A percentile compares a stretch with the other conserved stretches of the same genome.
These are phyloP conservation scores for Gastrolobium villosum DNA, from an alignment of 306 rosid species.

Conservation along the genomic window DNA sequence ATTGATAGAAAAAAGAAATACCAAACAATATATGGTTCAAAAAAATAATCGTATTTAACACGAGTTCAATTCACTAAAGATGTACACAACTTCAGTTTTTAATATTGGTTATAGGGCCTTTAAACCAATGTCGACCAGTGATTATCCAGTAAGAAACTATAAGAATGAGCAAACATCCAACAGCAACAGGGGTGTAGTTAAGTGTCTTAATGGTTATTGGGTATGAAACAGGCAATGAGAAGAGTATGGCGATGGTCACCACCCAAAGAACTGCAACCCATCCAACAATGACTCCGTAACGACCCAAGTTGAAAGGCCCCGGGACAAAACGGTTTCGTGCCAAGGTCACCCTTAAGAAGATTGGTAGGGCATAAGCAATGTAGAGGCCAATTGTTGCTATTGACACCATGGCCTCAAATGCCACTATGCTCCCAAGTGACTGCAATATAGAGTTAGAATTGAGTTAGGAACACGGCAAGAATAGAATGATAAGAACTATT, in stretches of 20 bases:
- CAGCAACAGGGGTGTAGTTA: slow-evolving; percentile 95
- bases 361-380: slow-evolving; percentile 93
- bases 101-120: slow-evolving; percentile 82
- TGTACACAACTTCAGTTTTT: slow-evolving; percentile 48
- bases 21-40: background rate
- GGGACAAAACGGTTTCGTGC: slow-evolving; percentile 70
- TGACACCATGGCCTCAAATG: slow-evolving; percentile 96
- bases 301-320: slow-evolving; percentile 91
- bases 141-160: slow-evolving; percentile 74
- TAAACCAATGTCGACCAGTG: slow-evolving; percentile 82
- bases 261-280: slow-evolving; percentile 97
- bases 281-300: slow-evolving; percentile 70
- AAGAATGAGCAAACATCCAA: slow-evolving; percentile 78
- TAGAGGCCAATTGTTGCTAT: slow-evolving; percentile 91
- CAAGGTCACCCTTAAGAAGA: slow-evolving; percentile 88
- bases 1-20: no score
- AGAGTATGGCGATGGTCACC: slow-evolving; percentile 74
- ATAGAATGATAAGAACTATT: background rate
- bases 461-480: slow-evolving; percentile 26
- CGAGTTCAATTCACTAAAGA: background rate
- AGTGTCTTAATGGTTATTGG: slow-evolving; percentile 78
- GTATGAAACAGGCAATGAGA: slow-evolving; percentile 87
- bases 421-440: slow-evolving; percentile 98
- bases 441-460: slow-evolving; percentile 53
- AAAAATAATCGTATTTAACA: slow-evolving; percentile 8